These are phyloP conservation scores for Leccinum solheimii DNA, from an alignment of 1,284 basidiomycete genomes.

Conservation along the genomic window DNA sequence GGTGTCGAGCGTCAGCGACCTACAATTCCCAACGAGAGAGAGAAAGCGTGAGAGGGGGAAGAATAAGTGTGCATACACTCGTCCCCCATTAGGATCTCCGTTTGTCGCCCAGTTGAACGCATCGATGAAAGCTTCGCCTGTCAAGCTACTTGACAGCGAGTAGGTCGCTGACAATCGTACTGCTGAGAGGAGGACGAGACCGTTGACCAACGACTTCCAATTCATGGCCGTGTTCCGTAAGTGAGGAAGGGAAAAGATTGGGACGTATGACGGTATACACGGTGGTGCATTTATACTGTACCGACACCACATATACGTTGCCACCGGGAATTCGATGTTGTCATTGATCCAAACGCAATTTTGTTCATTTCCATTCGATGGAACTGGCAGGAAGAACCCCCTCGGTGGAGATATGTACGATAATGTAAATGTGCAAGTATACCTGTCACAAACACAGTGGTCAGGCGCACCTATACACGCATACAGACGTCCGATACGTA, in stretches of 20 bases:
- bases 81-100: slow-evolving; percentile 18
- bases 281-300: not conserved
- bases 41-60: not conserved
- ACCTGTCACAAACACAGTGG: not conserved
- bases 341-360: not conserved
- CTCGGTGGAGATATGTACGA: not conserved
- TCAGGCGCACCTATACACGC: not conserved
- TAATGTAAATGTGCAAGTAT: not conserved
- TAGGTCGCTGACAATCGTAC: slow-evolving; percentile 17
- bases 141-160: slow-evolving; percentile 11
- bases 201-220: not conserved
- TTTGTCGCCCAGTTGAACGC: slow-evolving; percentile 18
- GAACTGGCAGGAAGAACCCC: not conserved
- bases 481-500: not conserved
- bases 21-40: not conserved
- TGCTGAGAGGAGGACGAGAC: slow-evolving; percentile 11
- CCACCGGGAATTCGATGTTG: not conserved
- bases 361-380: not conserved
- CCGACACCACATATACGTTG: not conserved
- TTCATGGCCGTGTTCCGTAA: slow-evolving; percentile 7
- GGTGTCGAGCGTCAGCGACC: not conserved
- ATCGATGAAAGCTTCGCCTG: slow-evolving; percentile 19
- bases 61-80: slow-evolving; percentile 15
- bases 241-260: not conserved
- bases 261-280: not conserved